A percentile compares a stretch with the other conserved stretches of the same genome.
Conservation (phyloP, 495 filamentous ascomycete species). For the Podospora anserina region DNA sequence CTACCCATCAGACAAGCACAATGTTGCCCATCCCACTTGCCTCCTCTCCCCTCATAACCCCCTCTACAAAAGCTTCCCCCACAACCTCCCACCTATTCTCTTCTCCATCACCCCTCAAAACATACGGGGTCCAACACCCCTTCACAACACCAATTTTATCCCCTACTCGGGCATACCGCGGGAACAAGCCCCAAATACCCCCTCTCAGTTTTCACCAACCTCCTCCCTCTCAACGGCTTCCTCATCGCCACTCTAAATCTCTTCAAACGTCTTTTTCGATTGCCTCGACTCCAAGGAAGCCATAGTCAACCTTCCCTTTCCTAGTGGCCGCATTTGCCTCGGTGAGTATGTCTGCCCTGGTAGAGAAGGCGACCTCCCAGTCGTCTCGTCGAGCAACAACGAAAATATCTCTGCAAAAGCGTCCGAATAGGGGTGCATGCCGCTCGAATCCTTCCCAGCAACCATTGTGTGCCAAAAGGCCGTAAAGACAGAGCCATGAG, state of each 20-base stretch:
- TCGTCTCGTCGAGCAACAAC: neutral
- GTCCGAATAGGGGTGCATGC: neutral
- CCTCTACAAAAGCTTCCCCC: neutral
- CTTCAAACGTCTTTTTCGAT: neutral
- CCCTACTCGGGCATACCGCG: neutral
- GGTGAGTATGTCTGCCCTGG: neutral
- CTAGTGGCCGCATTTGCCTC: neutral
- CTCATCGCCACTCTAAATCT: neutral
- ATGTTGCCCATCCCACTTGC: neutral
- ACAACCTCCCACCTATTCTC: neutral
- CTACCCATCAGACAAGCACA: neutral
- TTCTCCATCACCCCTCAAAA: neutral
- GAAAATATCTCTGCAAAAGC: neutral
- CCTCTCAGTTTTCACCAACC: neutral
- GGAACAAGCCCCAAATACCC: neutral
- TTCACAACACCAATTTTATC: neutral
- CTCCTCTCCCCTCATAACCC: neutral
- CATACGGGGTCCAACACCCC: neutral
- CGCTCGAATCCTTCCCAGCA: neutral
- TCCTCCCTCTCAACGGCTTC: neutral
- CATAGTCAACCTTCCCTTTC: neutral
- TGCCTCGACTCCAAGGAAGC: neutral
- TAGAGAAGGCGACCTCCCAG: neutral
- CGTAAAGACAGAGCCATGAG: neutral
- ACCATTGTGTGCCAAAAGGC: neutral